Evolutionary conservation across 106 monocot genomes (phyloP), one percentile per base, ranked within the genome.

Genomic region (Chionographis japonica): DNA sequence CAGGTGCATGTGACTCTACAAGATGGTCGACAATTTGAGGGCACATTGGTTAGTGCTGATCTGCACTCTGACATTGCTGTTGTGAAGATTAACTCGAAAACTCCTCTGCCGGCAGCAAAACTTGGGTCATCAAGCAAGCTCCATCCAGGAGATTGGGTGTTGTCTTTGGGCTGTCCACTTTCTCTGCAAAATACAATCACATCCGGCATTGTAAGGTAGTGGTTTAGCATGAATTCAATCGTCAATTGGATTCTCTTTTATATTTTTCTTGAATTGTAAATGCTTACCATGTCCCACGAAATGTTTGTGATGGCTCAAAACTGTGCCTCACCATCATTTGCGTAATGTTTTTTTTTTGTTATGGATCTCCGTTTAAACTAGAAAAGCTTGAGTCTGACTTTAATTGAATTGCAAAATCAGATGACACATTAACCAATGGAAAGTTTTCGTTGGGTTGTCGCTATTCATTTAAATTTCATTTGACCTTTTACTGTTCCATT

Each of bases 171-270:
- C 20, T 97, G 86, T 54, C 92, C 95, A 20, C 88, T 89, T 62
- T 83, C 82, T 78, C 77, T 97, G 62, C 92, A 87, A 57, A 97
- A 92, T 66, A 92, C 95, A 9, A 73, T 97, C 40, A 97, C 95
- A 43, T 76, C 89, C 80, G 95, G 95, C 18, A 97, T 97, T 65
- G 85, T 97, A 46, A 97, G 95, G 95, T 97, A 77, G 54, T 60
- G 12, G 38, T 12, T 18, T 58, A 4, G 55, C 19, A 40, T 27
- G 35, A 36, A 4, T 51, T 50, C 46, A 46, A 27, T 27, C 0
- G 27, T 27, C 27, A 27, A 27, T 27, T 27, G 0, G 27, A 1
- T 27, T 27, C 27, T 27, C 27, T 27, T 27, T 27, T 27, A 27
- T 27, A 27, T 19, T n/a, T 16, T 3, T 14, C 18, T 19, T 46